Conservation (phyloP, 768 basidiomycete genomes). For the Boletus tylopilopsis region DNA sequence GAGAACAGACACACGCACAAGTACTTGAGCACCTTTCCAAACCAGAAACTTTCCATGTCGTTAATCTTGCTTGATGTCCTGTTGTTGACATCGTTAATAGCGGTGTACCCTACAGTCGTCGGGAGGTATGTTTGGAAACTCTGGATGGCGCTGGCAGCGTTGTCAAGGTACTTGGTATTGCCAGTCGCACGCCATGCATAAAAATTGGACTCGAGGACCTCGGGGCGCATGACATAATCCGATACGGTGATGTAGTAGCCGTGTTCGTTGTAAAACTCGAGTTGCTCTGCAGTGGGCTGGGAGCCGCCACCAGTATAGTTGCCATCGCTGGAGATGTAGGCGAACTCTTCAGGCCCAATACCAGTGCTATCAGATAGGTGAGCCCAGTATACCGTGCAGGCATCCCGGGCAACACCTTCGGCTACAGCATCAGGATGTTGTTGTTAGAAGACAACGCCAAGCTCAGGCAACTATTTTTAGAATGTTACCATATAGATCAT, state of each 20-base stretch:
- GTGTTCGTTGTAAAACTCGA: conserved; percentile 55
- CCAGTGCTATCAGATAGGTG: no score
- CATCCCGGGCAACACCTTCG: conserved; percentile 39
- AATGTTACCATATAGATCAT: conserved; percentile 41
- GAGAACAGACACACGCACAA: conserved; percentile 39
- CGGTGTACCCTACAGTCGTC: conserved; percentile 47
- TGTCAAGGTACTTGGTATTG: conserved; percentile 60
- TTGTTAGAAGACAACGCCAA: neutral
- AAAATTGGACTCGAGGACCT: conserved; percentile 79
- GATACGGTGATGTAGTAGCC: conserved; percentile 59
- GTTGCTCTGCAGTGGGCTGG: no score
- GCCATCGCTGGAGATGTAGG: no score
- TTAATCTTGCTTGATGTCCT: conserved; percentile 42
- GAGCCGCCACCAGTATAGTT: no score
- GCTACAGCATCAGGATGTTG: conserved; percentile 6
- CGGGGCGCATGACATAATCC: conserved; percentile 64
- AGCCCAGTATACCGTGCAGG: conserved; percentile 58
- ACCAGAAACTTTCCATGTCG: conserved; percentile 65
- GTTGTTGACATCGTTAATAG: conserved; percentile 55
- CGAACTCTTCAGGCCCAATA: no score
- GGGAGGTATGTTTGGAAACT: conserved; percentile 57
- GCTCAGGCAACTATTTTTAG: neutral
- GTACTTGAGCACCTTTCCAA: conserved; percentile 76
- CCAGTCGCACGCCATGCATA: conserved; percentile 75
- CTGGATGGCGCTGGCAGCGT: conserved; percentile 53